Percentiles rank a stretch among this genome's conserved stretches.
Conservation (phyloP, 345 rosid genomes). For the Euphorbia pulcherrima region DNA sequence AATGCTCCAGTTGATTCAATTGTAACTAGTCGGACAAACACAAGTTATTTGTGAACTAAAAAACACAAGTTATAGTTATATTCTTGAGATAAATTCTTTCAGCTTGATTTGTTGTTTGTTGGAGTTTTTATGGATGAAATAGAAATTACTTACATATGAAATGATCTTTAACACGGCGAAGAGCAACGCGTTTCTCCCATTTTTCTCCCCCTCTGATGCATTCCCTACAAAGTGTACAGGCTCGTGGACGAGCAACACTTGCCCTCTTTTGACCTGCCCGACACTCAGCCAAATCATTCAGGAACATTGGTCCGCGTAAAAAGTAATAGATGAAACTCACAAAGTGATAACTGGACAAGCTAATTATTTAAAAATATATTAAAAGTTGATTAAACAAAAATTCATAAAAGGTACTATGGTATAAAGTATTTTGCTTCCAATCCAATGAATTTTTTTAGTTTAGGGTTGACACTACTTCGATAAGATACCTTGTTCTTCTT, state of each 20-base stretch:
- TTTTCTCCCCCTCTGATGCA: constrained; percentile 61
- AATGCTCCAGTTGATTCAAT: constrained; percentile 86
- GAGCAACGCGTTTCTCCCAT: constrained; percentile 55
- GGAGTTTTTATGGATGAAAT: background rate
- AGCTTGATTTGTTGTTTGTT: background rate
- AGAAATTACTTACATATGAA: constrained; percentile 64
- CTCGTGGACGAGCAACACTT: constrained; percentile 67
- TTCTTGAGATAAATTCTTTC: background rate
- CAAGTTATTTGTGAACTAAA: background rate
- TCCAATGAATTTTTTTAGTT: background rate
- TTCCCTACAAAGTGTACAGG: constrained; percentile 84
- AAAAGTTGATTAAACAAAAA: background rate
- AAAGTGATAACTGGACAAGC: background rate
- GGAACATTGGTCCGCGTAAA: background rate
- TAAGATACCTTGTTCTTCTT: background rate
- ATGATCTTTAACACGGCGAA: constrained; percentile 71
- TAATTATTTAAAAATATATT: constrained; percentile 1
- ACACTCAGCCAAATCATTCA: constrained; percentile 16
- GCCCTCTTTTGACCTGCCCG: constrained; percentile 70
- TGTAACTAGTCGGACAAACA: constrained; percentile 49
- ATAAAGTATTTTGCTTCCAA: background rate
- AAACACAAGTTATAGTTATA: background rate
- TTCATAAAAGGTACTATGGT: background rate
- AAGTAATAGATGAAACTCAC: background rate
- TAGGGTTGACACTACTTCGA: background rate